phyloP scores from a whole-genome alignment of 352 stramenopile species.

The Achlya hypogyna region DNA sequence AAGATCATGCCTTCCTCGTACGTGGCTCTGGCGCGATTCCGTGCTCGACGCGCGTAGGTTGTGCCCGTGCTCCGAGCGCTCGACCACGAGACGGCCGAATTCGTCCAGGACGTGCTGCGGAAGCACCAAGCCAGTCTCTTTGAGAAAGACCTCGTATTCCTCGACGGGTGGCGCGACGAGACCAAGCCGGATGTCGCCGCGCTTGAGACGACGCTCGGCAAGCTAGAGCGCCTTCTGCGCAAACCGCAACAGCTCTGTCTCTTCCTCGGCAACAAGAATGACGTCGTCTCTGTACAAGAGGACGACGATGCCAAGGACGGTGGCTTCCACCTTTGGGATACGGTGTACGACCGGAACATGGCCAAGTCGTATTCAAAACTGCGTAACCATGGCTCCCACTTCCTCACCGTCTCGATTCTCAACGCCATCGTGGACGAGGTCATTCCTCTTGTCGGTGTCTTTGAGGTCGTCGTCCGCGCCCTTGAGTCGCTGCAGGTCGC shows the following conservation, averaged over 20 bases:
- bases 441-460: conserved; percentile 60
- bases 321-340: conserved; percentile 16
- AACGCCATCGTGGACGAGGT: conserved; percentile 76
- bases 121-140: conserved; percentile 36
- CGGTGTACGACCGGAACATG: conserved; percentile 22
- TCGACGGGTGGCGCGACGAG: conserved; percentile 52
- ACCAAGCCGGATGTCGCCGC: conserved; percentile 31
- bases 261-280: conserved; percentile 58
- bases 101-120: conserved; percentile 28
- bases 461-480: conserved; percentile 64
- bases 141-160: conserved; percentile 36
- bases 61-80: conserved; percentile 48
- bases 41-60: not conserved
- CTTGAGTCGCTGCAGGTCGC: conserved; percentile 48
- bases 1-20: conserved; percentile 65
- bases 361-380: conserved; percentile 78
- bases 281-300: conserved; percentile 60
- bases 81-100: conserved; percentile 24
- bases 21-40: not conserved
- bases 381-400: conserved; percentile 57
- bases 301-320: conserved; percentile 29
- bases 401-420: conserved; percentile 72
- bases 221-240: conserved; percentile 57
- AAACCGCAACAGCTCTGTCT: conserved; percentile 68
- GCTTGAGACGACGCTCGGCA: conserved; percentile 42